Conservation (phyloP, 2,329 filamentous ascomycete species). For the Fusarium tanahbumbuense region DNA sequence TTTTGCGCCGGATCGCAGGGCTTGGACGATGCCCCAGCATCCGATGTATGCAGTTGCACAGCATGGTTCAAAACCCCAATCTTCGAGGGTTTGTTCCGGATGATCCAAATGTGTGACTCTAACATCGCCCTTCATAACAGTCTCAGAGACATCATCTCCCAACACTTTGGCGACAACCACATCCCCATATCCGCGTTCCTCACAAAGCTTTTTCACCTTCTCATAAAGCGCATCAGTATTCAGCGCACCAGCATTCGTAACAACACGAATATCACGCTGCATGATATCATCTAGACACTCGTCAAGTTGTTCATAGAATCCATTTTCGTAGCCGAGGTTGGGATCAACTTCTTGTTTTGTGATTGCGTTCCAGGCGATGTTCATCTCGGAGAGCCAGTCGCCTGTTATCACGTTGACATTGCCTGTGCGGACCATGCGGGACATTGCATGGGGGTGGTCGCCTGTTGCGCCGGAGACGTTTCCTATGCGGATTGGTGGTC, state of each 20-base stretch:
- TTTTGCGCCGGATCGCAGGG: conserved; percentile 56
- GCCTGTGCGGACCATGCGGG: conserved; percentile 48
- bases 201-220: conserved; percentile 48
- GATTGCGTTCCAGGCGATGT: conserved; percentile 60
- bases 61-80: conserved; percentile 46
- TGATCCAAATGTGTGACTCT: conserved; percentile 48
- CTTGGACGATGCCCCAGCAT: conserved; percentile 59
- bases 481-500: conserved; percentile 48
- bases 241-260: conserved; percentile 55
- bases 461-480: conserved; percentile 52
- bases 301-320: conserved; percentile 58
- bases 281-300: conserved; percentile 53
- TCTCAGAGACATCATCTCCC: conserved; percentile 54
- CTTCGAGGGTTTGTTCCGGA: conserved; percentile 44
- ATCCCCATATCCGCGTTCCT: conserved; percentile 43
- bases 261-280: conserved; percentile 51
- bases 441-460: conserved; percentile 51
- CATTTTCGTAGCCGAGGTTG: conserved; percentile 51
- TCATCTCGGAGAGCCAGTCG: conserved; percentile 59
- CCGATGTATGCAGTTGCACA: conserved; percentile 61
- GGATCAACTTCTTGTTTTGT: conserved; percentile 50
- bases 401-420: conserved; percentile 54
- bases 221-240: conserved; percentile 51
- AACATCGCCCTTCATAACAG: conserved; percentile 32
- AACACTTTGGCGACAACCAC: conserved; percentile 53